These are phyloP conservation scores for Nakazawaea ishiwadae DNA, from an alignment of 805 yeast genomes.

Conservation along the genomic window DNA sequence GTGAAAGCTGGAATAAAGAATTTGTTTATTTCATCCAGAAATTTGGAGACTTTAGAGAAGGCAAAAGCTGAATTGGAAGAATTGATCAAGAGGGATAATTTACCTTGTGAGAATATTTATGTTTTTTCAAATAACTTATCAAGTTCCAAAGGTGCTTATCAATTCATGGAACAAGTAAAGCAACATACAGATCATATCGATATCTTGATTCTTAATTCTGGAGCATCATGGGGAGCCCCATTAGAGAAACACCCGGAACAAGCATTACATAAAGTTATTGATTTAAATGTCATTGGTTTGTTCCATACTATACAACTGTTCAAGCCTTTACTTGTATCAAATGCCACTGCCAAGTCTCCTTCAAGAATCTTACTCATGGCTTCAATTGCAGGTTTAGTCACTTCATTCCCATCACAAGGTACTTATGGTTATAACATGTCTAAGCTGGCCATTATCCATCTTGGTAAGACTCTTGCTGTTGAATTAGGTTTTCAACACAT, in stretches of 20 bases:
- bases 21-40: conserved; percentile 63
- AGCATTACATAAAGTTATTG: conserved; percentile 60
- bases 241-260: conserved; percentile 54
- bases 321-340: conserved; percentile 45
- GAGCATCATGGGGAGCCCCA: conserved; percentile 75
- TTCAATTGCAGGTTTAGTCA: conserved; percentile 53
- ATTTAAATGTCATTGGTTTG: conserved; percentile 63
- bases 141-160: conserved; percentile 39
- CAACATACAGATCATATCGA: conserved; percentile 42
- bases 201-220: conserved; percentile 72
- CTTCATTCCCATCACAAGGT: conserved; percentile 37
- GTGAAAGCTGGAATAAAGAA: conserved; percentile 57
- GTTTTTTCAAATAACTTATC: conserved; percentile 58
- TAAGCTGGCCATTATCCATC: conserved; percentile 69
- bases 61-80: conserved; percentile 35
- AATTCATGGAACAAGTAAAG: conserved; percentile 36
- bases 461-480: conserved; percentile 58
- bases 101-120: conserved; percentile 23
- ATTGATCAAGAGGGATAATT: conserved; percentile 23
- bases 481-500: conserved; percentile 65
- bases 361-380: conserved; percentile 63
- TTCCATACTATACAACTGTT: conserved; percentile 62
- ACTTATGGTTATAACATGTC: conserved; percentile 71
- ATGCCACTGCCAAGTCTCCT: conserved; percentile 48
- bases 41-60: conserved; percentile 54